phyloP scores from a whole-genome alignment of 108 stramenopile species.

The Pseudonitzschia multiseries region DNA sequence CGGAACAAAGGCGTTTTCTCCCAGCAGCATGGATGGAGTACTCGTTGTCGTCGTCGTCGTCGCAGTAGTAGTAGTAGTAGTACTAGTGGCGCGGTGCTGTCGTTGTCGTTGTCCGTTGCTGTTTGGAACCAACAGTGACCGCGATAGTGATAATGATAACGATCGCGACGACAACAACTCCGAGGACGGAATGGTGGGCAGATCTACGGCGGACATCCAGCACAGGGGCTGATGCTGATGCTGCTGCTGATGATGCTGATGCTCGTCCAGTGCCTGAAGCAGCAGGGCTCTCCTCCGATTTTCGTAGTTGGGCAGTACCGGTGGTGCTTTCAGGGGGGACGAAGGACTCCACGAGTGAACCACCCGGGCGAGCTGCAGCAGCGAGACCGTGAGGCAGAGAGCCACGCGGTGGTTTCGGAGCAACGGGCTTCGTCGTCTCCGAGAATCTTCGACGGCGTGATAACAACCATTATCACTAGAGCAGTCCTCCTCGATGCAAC shows the following conservation, averaged over 20 bases:
- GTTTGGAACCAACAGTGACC: background rate
- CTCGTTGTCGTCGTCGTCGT: background rate
- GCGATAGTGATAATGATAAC: too few relatives aligned
- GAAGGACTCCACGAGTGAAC: slow-evolving; percentile 12
- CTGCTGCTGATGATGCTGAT: too few relatives aligned
- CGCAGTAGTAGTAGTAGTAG: too few relatives aligned
- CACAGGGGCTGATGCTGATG: background rate
- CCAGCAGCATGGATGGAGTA: slow-evolving; percentile 3
- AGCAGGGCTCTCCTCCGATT: background rate
- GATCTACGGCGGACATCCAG: background rate
- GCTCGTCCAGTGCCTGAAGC: too few relatives aligned
- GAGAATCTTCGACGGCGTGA: background rate
- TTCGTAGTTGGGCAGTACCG: background rate
- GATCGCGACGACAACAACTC: background rate
- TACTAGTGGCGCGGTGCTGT: background rate
- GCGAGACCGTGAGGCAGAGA: background rate
- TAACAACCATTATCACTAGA: too few relatives aligned
- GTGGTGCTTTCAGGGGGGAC: background rate
- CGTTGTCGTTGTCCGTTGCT: background rate
- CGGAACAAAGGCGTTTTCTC: background rate
- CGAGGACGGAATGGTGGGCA: background rate
- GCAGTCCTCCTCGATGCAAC: background rate
- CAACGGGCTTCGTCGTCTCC: background rate
- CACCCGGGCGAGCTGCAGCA: background rate
- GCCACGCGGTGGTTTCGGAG: background rate